phyloP scores from a whole-genome alignment of 305 asterid species.

The Plantago lanceolata region DNA sequence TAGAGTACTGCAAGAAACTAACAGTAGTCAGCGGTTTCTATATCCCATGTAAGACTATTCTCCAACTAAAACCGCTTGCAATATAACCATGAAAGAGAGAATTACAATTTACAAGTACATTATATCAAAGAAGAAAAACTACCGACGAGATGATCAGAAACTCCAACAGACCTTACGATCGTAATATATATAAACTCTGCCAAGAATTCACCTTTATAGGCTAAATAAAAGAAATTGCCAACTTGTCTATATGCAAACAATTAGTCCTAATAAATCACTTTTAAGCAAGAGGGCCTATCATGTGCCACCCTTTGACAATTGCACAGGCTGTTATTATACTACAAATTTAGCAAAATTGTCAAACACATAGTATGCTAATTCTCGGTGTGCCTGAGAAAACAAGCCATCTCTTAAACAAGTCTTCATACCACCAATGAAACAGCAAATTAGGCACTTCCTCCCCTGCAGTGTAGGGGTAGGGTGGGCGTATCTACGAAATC shows the following conservation, averaged over 20 bases:
- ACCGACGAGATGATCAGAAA: not conserved
- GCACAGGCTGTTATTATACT: constrained; percentile 11
- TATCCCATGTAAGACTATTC: not conserved
- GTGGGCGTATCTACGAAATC: too few species aligned
- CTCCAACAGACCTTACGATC: not conserved
- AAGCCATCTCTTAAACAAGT: not conserved
- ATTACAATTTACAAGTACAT: not conserved
- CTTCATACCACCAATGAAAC: constrained; percentile 2
- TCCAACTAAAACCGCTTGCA: not conserved
- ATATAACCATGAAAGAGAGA: not conserved
- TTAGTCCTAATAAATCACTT: constrained; percentile 20
- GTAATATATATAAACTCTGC: not conserved
- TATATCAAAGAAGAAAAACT: not conserved
- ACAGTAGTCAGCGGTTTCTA: not conserved
- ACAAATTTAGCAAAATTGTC: constrained; percentile 14
- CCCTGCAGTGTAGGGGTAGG: too few species aligned
- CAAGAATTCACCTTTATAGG: not conserved
- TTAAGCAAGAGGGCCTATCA: constrained; percentile 29
- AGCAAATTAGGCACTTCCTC: not conserved
- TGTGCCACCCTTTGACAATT: constrained; percentile 40
- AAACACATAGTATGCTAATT: constrained; percentile 6
- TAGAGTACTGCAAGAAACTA: too few species aligned
- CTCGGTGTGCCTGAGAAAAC: constrained; percentile 12
- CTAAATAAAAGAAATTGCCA: not conserved
- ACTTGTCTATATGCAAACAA: not conserved